Evolutionary conservation across 345 rosid species (phyloP), one percentile per base, ranked within the genome.

Genomic region (Brassica incana): DNA sequence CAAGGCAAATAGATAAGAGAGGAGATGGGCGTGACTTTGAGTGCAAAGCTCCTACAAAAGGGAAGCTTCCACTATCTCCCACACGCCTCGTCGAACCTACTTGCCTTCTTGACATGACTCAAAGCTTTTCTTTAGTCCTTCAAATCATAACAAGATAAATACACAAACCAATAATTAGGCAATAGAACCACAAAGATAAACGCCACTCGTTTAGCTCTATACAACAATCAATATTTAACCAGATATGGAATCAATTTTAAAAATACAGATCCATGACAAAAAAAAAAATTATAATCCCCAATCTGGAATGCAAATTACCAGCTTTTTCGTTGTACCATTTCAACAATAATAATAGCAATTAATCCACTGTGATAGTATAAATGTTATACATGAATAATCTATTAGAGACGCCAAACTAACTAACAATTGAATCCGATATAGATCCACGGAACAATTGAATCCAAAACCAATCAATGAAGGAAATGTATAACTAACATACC

Each of bases 1-100:
- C 81, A 75, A 94, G 91, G 73, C 80, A 92, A 18, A 92, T 10
- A 52, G 96, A 86, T 50, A 94, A 64, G 7, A 90, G 74, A 54
- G 97, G 96, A 43, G 93, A 88, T 65, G 98, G 88, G n/a, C 90
- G 90, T 0, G 97, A 87, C 74, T 92, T 94, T 0, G 94, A 89
- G 56, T 92, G 93, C 18, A 89, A 84, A 14, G 94, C 88, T 40
- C 90, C 88, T 0, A 86, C 67, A 67, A 92, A 90, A 1, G 94
- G 88, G 68, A 92, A 90, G 86, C 84, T 90, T 60, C 93, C 96
- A 18, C 82, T 74, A 82, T 89, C 97, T 0, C 82, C 94, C 25
- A 88, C 88, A 58, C 96, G 89, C 66, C 98, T 90, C n/a, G 92
- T 88, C 9, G 91, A 87, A 74, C 86, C 85, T 33, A 89, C 93